Base-by-base conservation (phyloP, 163 green algal species). In the Trebouxia gelatinosa region DNA sequence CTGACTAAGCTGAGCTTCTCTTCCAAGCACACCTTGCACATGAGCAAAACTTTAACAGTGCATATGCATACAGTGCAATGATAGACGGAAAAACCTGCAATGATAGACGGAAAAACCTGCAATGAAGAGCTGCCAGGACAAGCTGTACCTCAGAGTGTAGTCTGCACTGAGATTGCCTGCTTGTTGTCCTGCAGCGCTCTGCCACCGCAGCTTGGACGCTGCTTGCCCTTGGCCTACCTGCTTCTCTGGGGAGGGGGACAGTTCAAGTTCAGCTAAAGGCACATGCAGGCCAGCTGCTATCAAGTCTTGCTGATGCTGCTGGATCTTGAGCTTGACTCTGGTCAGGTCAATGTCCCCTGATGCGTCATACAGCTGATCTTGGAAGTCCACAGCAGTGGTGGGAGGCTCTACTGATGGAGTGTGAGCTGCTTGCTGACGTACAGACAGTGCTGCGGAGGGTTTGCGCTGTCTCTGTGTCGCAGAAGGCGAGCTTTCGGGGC, bases 301-400 rank as follows among this genome's bases (percentile, higher is more conserved):
- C 35, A 72, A 17, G 35, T 72, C 64, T 51, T 72, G 64, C 35
- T 72, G 64, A 51, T 72, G 64, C 64, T 72, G 64, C 23, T 34
- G 50, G 64, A 72, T 72, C 37, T 72, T 72, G 0, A 72, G 64
- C 64, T 37, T 72, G 17, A 72, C 64, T 29, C 64, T 35, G 6
- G 64, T 51, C 35, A 72, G n/a, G 16, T 72, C 64, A 35, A 72
- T 72, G 23, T 35, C 35, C 6, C 64, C 64, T n/a, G 64, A 50
- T 6, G 35, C 35, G n/a, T 72, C 64, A 72, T 72, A 72, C 35
- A 72, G 64, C 64, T 72, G 64, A 23, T 72, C 64, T 32, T 72
- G 64, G 23, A 72, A 72, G 19, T 72, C 64, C 35, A 31, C 64
- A 72, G 64, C 64, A 35, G 64, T 72, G 35, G 34, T 23, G 34